phyloP scores from a whole-genome alignment of 129 eudicot species.

The Arctium lappa region DNA sequence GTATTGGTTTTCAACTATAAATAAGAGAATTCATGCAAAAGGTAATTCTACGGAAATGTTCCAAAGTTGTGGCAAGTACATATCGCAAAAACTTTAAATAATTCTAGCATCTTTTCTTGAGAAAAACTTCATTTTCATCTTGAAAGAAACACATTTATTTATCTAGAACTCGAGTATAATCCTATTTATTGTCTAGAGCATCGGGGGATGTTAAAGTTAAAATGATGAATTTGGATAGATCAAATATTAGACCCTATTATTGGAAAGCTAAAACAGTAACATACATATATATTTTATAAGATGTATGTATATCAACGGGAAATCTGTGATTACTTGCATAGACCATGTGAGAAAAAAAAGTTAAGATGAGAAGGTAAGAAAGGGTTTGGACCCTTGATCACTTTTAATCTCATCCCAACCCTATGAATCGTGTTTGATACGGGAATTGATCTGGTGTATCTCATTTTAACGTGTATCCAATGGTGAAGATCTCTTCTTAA shows the following conservation, averaged over 20 bases:
- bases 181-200: background rate
- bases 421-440: too few species aligned
- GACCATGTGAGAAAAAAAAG: too few species aligned
- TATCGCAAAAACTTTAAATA: slow-evolving; percentile 15
- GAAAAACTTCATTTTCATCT: slow-evolving; percentile 18
- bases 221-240: background rate
- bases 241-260: background rate
- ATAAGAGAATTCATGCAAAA: slow-evolving; percentile 5
- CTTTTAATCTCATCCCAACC: too few species aligned
- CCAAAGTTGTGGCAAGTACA: slow-evolving; percentile 31
- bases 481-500: too few species aligned
- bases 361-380: too few species aligned
- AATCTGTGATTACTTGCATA: too few species aligned
- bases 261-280: background rate
- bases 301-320: background rate
- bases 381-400: too few species aligned
- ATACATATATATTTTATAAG: too few species aligned
- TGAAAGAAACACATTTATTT: background rate
- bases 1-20: background rate
- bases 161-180: background rate
- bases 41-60: slow-evolving; percentile 19
- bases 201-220: slow-evolving; percentile 1
- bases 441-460: too few species aligned
- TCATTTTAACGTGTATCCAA: too few species aligned
- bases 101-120: slow-evolving; percentile 8